Evolutionary conservation across 2,329 filamentous ascomycete genomes (phyloP).

Genomic region (Fusarium albosuccineum): DNA sequence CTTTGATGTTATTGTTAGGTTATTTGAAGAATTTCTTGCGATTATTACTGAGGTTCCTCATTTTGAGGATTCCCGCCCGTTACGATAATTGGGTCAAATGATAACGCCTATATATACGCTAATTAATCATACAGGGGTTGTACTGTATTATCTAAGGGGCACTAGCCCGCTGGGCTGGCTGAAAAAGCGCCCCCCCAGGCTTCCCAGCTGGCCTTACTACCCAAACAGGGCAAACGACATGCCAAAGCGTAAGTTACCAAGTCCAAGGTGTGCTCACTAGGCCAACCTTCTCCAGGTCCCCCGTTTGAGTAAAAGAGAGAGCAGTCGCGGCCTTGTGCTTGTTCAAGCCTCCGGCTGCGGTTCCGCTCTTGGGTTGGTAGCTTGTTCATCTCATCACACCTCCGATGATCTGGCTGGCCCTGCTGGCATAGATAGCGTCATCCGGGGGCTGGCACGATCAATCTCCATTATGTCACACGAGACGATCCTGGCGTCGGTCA

Average conservation of each 20-base stretch:
- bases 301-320: not conserved
- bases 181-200: constrained; percentile 3
- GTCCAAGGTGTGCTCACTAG: constrained; percentile 11
- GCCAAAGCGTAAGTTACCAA: constrained; percentile 5
- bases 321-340: too few species aligned
- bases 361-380: constrained; percentile 28
- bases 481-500: constrained; percentile 36
- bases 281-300: not conserved
- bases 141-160: constrained; percentile 31
- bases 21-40: too few species aligned
- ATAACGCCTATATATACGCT: too few species aligned
- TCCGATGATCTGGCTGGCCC: constrained; percentile 19
- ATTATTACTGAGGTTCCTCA: too few species aligned
- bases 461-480: constrained; percentile 20
- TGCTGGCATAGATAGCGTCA: constrained; percentile 39
- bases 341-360: constrained; percentile 27
- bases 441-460: constrained; percentile 16
- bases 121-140: too few species aligned
- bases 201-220: constrained; percentile 11
- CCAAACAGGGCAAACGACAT: constrained; percentile 2
- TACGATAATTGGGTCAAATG: too few species aligned
- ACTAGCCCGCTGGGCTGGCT: constrained; percentile 21
- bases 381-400: constrained; percentile 15
- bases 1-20: too few species aligned
- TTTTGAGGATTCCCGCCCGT: too few species aligned